Evolutionary conservation across 1,284 basidiomycete species (phyloP).

Genomic region (Cystobasidiaceae sp.): DNA sequence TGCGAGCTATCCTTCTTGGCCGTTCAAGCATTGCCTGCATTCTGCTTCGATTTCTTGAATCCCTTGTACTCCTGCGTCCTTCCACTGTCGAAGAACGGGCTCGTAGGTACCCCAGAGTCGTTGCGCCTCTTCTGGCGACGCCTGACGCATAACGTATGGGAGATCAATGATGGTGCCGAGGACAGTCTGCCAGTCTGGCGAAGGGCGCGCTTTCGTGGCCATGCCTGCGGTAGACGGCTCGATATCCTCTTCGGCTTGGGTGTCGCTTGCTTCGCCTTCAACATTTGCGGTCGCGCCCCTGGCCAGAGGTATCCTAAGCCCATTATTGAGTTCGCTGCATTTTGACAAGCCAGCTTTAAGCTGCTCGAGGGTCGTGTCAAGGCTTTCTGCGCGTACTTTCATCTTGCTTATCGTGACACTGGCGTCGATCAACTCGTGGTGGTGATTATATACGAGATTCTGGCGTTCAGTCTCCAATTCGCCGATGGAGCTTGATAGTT

Average conservation of each 20-base stretch:
- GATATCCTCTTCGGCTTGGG: neutral
- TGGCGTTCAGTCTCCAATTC: conserved; percentile 82
- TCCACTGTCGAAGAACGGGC: conserved; percentile 38
- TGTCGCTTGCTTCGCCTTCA: neutral
- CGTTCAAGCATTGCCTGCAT: conserved; percentile 31
- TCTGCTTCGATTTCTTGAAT: conserved; percentile 37
- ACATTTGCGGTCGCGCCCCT: neutral
- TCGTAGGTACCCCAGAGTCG: conserved; percentile 41
- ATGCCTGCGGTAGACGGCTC: neutral
- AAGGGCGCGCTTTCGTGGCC: neutral
- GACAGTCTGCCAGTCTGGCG: conserved; percentile 16
- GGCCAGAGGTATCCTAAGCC: neutral
- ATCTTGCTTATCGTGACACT: conserved; percentile 84
- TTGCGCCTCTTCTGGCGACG: conserved; percentile 24
- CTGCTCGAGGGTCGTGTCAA: conserved; percentile 73
- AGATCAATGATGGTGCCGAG: conserved; percentile 24
- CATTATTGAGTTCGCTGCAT: conserved; percentile 26
- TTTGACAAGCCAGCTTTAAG: conserved; percentile 64
- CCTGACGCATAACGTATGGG: conserved; percentile 4
- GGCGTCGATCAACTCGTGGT: conserved; percentile 80
- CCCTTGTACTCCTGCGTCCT: conserved; percentile 38
- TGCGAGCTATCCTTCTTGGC: too few species aligned
- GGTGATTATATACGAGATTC: conserved; percentile 86
- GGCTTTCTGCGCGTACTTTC: conserved; percentile 72
- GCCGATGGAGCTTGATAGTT: conserved; percentile 71